Percentiles rank a stretch among this genome's conserved stretches.
These are phyloP conservation scores for Xylaria sp. DNA, from an alignment of 2,329 filamentous ascomycete species.

Conservation along the genomic window DNA sequence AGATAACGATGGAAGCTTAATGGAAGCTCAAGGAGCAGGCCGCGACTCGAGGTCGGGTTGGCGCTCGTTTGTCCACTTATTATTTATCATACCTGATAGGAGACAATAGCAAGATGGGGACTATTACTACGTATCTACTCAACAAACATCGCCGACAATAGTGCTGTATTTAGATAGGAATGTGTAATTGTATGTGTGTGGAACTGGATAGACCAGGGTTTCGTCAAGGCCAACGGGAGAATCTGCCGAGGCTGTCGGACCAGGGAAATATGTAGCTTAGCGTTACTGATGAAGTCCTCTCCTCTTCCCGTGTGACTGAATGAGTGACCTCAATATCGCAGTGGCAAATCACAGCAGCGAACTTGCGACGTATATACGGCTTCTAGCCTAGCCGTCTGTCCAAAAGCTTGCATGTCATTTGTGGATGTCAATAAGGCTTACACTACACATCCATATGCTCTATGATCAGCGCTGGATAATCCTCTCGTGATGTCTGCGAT, in stretches of 20 bases:
- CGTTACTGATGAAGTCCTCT: slow-evolving; percentile 18
- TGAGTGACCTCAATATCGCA: slow-evolving; percentile 19
- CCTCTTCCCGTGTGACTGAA: slow-evolving; percentile 25
- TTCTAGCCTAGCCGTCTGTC: background rate
- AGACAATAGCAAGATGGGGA: background rate
- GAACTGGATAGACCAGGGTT: slow-evolving; percentile 17
- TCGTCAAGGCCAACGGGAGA: slow-evolving; percentile 24
- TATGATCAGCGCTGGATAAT: slow-evolving; percentile 2
- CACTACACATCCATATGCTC: background rate
- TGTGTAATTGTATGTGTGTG: slow-evolving; percentile 11
- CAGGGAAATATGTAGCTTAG: slow-evolving; percentile 17
- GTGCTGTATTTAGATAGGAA: slow-evolving; percentile 12
- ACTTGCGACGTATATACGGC: slow-evolving; percentile 2
- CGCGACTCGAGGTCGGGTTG: slow-evolving; percentile 3
- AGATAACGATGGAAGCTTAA: slow-evolving; percentile 51
- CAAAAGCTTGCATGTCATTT: slow-evolving; percentile 8
- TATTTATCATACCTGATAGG: slow-evolving; percentile 20
- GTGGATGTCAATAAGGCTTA: slow-evolving; percentile 9
- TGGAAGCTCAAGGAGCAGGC: slow-evolving; percentile 42
- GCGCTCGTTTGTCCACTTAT: slow-evolving; percentile 7
- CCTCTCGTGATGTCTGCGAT: slow-evolving; percentile 25
- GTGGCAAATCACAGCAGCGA: slow-evolving; percentile 13
- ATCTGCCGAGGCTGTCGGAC: slow-evolving; percentile 33
- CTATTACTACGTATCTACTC: slow-evolving; percentile 22
- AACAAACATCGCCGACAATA: slow-evolving; percentile 24